Evolutionary conservation across 306 rosid species (phyloP).

Genomic region (Abrus pulchellus): DNA sequence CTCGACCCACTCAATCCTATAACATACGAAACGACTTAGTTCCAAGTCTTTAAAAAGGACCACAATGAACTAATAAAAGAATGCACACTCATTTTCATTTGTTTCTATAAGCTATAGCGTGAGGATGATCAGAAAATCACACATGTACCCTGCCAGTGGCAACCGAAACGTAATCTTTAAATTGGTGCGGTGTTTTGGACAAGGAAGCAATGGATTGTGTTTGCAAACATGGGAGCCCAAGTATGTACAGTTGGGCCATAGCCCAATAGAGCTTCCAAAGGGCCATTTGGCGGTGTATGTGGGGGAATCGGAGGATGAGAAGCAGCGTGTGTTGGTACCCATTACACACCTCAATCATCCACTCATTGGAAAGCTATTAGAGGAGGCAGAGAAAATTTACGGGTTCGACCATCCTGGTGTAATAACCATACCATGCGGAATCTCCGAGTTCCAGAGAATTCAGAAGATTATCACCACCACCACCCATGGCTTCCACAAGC

Average conservation of each 20-base stretch:
- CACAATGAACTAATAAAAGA: background rate
- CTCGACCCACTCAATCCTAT: too few relatives aligned
- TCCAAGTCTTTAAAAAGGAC: background rate
- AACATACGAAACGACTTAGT: background rate
- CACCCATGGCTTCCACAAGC: background rate
- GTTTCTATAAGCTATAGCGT: background rate
- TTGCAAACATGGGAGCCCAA: background rate
- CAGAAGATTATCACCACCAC: slow-evolving; percentile 12
- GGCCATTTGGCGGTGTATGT: slow-evolving; percentile 20
- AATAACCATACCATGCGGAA: slow-evolving; percentile 13
- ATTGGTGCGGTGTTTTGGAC: slow-evolving; percentile 19
- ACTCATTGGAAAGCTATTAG: background rate
- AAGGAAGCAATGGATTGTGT: background rate
- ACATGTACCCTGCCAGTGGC: too few relatives aligned
- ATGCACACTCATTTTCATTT: background rate
- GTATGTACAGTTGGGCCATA: background rate
- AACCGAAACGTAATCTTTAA: background rate
- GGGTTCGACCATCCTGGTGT: slow-evolving; percentile 22
- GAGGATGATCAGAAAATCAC: background rate
- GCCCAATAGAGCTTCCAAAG: slow-evolving; percentile 28
- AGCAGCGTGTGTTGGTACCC: slow-evolving; percentile 1
- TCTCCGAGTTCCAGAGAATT: slow-evolving; percentile 29
- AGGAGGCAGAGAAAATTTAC: slow-evolving; percentile 17
- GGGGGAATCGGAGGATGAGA: slow-evolving; percentile 27
- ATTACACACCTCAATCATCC: slow-evolving; percentile 30